Conservation (phyloP, 441 rosid species). For the Arabidopsis hybrid region DNA sequence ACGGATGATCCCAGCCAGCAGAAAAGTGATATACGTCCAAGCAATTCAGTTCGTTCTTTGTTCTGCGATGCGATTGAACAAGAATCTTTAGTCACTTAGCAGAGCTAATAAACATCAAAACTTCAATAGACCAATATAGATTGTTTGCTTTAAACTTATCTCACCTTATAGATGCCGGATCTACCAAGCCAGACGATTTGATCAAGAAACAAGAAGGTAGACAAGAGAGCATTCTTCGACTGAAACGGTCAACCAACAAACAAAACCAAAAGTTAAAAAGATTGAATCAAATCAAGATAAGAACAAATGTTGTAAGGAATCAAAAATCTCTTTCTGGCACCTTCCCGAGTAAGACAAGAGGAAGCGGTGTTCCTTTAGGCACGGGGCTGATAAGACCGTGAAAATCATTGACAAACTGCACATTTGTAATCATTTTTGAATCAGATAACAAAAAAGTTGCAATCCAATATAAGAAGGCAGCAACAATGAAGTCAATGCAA, state of each 20-base stretch:
- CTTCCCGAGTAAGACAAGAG: slow-evolving; percentile 91
- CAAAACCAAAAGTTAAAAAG: slow-evolving; percentile 13
- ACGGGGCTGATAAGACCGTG: slow-evolving; percentile 81
- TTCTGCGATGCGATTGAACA: slow-evolving; percentile 51
- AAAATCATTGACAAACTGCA: slow-evolving; percentile 96
- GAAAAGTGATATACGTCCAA: slow-evolving; percentile 90
- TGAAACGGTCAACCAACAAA: slow-evolving; percentile 44
- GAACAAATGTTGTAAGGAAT: slow-evolving; percentile 5
- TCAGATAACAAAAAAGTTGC: slow-evolving; percentile 22
- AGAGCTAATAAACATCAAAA: slow-evolving; percentile 11
- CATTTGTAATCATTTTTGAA: slow-evolving; percentile 5
- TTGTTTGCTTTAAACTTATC: not conserved
- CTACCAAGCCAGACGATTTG: slow-evolving; percentile 98
- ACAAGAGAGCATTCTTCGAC: slow-evolving; percentile 91
- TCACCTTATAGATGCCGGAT: slow-evolving; percentile 90
- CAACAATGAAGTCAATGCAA: not conserved
- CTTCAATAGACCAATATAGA: not conserved
- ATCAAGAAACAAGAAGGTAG: slow-evolving; percentile 95
- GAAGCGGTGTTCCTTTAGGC: slow-evolving; percentile 91
- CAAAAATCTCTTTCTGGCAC: slow-evolving; percentile 40
- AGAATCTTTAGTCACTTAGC: slow-evolving; percentile 11
- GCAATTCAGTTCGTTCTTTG: slow-evolving; percentile 83
- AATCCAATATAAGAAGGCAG: slow-evolving; percentile 2
- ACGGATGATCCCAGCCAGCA: slow-evolving; percentile 92
- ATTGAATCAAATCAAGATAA: not conserved